These are phyloP conservation scores for Celoporthe dispersa DNA, from an alignment of 2,329 filamentous ascomycete genomes.

Conservation along the genomic window DNA sequence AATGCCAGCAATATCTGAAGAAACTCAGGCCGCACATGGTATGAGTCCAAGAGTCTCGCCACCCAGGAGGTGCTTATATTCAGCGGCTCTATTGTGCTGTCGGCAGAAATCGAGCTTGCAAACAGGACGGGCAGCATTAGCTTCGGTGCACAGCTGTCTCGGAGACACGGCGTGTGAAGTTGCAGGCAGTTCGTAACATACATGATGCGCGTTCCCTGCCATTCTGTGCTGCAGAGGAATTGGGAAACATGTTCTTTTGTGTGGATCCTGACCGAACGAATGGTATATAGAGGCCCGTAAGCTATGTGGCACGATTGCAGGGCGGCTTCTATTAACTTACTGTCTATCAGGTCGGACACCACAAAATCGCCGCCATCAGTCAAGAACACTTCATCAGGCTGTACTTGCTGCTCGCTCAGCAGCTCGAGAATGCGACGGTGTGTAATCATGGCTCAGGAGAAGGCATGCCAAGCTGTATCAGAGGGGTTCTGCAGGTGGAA, in stretches of 20 bases:
- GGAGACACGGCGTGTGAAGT: not conserved
- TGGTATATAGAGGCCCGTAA: not conserved
- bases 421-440: slow-evolving; percentile 5
- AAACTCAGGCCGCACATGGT: slow-evolving; percentile 22
- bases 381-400: slow-evolving; percentile 18
- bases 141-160: not conserved
- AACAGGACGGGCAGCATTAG: not conserved
- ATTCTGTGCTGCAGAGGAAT: not conserved
- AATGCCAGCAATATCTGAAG: slow-evolving; percentile 25
- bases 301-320: not conserved
- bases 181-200: not conserved
- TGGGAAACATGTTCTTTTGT: not conserved
- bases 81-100: slow-evolving; percentile 21
- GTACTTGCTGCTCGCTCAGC: slow-evolving; percentile 11
- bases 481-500: not conserved
- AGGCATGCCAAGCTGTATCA: not conserved
- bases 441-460: not conserved
- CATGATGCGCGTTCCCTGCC: slow-evolving; percentile 20
- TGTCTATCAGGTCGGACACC: slow-evolving; percentile 13
- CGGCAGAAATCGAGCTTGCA: slow-evolving; percentile 22
- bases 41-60: slow-evolving; percentile 17
- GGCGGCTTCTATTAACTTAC: not conserved
- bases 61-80: slow-evolving; percentile 15
- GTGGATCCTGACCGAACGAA: not conserved
- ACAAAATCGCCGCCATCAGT: slow-evolving; percentile 13